Conservation (phyloP, 306 rosid genomes). For the Phaseolus lunatus region DNA sequence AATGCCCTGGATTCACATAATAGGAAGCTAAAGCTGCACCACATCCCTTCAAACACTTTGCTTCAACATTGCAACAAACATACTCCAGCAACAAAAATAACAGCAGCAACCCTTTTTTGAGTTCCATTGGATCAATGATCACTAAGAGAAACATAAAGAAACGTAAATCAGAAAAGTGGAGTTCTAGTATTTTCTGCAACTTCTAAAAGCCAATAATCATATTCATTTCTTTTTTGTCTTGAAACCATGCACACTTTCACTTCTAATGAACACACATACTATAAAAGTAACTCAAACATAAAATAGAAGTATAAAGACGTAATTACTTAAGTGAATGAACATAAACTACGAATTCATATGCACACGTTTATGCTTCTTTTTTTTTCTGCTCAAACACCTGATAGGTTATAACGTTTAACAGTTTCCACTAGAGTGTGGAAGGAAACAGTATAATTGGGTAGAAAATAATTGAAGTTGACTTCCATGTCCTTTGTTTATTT, state of each 20-base stretch:
- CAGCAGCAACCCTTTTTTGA: slow-evolving; percentile 29
- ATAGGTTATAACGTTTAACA: slow-evolving; percentile 14
- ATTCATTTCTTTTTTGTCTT: neutral
- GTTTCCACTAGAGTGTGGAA: slow-evolving; percentile 16
- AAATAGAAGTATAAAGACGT: neutral
- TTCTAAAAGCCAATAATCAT: neutral
- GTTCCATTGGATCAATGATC: slow-evolving; percentile 52
- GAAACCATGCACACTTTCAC: slow-evolving; percentile 36
- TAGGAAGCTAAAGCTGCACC: slow-evolving; percentile 73
- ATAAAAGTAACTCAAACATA: neutral
- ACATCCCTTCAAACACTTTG: slow-evolving; percentile 64
- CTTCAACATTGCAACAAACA: slow-evolving; percentile 47
- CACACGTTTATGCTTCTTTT: neutral
- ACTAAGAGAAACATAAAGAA: slow-evolving; percentile 5
- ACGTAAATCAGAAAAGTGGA: slow-evolving; percentile 29
- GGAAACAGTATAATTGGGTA: slow-evolving; percentile 10
- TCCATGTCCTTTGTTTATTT: neutral
- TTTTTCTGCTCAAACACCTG: neutral
- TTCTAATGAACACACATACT: neutral
- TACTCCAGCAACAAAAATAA: slow-evolving; percentile 43
- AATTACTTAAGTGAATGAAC: neutral
- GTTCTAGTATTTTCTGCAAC: neutral
- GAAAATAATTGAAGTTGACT: slow-evolving; percentile 39
- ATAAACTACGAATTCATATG: neutral
- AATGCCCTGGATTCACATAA: neutral